Base-by-base conservation (phyloP, 768 basidiomycete species). In the Hemileccinum rubropunctum region DNA sequence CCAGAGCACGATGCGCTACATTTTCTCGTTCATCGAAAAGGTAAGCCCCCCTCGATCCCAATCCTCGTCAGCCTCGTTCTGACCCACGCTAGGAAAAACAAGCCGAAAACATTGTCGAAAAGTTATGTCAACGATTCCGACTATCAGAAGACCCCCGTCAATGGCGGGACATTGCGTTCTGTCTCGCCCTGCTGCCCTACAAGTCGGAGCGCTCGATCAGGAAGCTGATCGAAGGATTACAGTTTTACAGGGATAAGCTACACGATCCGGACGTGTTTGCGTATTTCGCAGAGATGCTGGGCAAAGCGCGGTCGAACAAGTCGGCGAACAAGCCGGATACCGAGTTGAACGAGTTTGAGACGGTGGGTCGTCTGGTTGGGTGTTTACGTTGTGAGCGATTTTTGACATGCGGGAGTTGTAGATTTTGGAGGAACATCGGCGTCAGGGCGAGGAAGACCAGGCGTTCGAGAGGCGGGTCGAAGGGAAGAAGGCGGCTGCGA, bases 151-250 rank as follows among this genome's bases (percentile, higher is more conserved):
- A 95, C 27, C 81, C 91, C 14, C 81, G 95, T 6, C 97, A 98
- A 64, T 99, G 97, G 97, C 82, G 93, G 20, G 95, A 99, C 62
- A 93, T 99, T 51, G 91, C 95, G 1, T 98, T 86, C 71, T 99
- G 95, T 65, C 73, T 99, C 3, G 94, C 95, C 0, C 71, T 98
- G 2, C 77, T 98, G 14, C 95, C 94, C 0, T 99, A 91, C 88
- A 98, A 98, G 66, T 95, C 93, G 1, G 97, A 99, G 58, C 81
- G 89, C 28, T 95, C 94, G 0, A 83, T 98, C 60, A 98, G 97
- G 80, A 97, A 95, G 66, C 81, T 98, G 52, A 89, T 93, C 58
- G 95, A 98, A 56, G 94, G 83, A 1, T 67, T 99, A 21, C 91
- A 86, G 40, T 88, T 85, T 71, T 99, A 99, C 62, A 86, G 93